A percentile compares a stretch with the other conserved stretches of the same genome.
Conservation (phyloP, 495 filamentous ascomycete genomes). For the Jackrogersella multiformis region DNA sequence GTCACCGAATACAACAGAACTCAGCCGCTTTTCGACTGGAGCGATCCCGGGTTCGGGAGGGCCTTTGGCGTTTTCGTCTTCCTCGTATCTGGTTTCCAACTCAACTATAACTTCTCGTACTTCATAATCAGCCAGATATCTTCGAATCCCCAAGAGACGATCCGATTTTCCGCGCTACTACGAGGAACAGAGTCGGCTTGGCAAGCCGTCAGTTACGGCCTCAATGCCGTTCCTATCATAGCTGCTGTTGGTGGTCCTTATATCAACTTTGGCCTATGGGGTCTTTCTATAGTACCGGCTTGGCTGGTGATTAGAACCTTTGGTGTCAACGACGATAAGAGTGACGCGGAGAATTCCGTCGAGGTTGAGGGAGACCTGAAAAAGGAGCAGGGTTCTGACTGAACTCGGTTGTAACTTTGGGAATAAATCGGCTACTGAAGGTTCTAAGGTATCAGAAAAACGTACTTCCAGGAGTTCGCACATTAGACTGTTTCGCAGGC, state of each 20-base stretch:
- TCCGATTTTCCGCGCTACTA: slow-evolving; percentile 68
- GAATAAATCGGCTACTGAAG: neutral
- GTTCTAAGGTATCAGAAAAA: neutral
- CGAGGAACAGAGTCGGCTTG: slow-evolving; percentile 70
- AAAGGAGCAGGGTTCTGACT: slow-evolving; percentile 11
- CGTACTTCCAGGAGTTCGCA: neutral
- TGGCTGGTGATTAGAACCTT: slow-evolving; percentile 67
- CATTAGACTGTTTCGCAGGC: neutral
- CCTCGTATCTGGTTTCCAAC: slow-evolving; percentile 66
- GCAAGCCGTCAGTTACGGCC: slow-evolving; percentile 69
- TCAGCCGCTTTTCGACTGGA: slow-evolving; percentile 67
- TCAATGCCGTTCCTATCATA: slow-evolving; percentile 65
- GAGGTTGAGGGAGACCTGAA: slow-evolving; percentile 9
- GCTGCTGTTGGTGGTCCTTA: slow-evolving; percentile 68
- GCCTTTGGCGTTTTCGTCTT: slow-evolving; percentile 68
- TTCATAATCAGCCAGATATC: slow-evolving; percentile 70
- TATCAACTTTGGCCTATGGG: slow-evolving; percentile 71
- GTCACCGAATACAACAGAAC: slow-evolving; percentile 62
- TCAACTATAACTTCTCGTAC: slow-evolving; percentile 73
- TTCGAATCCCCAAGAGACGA: slow-evolving; percentile 62
- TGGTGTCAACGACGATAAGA: slow-evolving; percentile 42
- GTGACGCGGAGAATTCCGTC: slow-evolving; percentile 8
- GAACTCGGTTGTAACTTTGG: neutral
- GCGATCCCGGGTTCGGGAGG: slow-evolving; percentile 61
- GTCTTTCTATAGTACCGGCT: slow-evolving; percentile 62